These are phyloP conservation scores for Acacia melanoxylon DNA, from an alignment of 306 rosid genomes.

Conservation along the genomic window DNA sequence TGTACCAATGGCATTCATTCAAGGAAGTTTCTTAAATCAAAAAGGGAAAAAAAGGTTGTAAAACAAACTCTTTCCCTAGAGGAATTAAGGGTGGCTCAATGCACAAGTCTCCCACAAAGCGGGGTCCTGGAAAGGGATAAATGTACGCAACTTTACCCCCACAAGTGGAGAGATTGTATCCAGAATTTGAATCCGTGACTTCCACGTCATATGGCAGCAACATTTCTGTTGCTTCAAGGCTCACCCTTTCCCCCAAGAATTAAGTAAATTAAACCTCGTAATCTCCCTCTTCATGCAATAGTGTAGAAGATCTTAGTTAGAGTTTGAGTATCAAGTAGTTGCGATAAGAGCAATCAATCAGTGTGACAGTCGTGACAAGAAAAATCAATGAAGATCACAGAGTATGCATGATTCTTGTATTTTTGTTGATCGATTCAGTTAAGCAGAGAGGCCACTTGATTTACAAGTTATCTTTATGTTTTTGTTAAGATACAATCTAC, in stretches of 20 bases:
- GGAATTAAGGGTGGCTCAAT: too few relatives aligned
- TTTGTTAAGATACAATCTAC: neutral
- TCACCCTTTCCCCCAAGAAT: neutral
- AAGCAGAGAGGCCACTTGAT: neutral
- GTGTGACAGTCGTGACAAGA: neutral
- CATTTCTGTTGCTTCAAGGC: too few relatives aligned
- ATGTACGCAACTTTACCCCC: too few relatives aligned
- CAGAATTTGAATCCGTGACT: too few relatives aligned
- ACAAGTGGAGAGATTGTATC: too few relatives aligned
- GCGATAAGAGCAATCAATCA: neutral
- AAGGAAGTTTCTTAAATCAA: neutral
- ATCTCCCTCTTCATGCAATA: neutral
- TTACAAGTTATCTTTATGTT: neutral
- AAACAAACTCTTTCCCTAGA: neutral
- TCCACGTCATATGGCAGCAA: too few relatives aligned
- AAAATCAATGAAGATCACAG: neutral
- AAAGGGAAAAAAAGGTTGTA: neutral
- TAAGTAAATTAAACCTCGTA: neutral
- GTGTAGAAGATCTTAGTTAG: neutral
- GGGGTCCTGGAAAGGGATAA: too few relatives aligned
- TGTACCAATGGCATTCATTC: neutral
- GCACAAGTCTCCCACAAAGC: too few relatives aligned
- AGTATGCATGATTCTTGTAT: neutral
- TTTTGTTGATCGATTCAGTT: neutral
- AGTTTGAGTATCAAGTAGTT: neutral